Base-by-base conservation (phyloP, 768 basidiomycete species). In the Phylloporus scabripes region DNA sequence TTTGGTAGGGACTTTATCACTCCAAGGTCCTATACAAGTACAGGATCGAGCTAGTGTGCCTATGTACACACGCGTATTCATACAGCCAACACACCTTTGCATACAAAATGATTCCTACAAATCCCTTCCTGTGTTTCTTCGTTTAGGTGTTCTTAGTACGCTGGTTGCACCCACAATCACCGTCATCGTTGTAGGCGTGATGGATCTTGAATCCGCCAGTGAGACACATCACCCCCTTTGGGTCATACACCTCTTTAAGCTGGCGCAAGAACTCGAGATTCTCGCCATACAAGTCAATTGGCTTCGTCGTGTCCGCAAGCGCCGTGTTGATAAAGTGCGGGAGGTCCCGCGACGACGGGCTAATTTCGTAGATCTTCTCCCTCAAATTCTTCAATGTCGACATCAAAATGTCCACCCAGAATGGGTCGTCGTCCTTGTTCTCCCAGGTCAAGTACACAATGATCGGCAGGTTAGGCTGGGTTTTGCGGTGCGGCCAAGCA, bases 151-250 rank as follows among this genome's bases (percentile, higher is more conserved):
- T 26, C 24, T 7, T 26, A 26, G 23, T 15, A 15, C 40, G 14
- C 23, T 24, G 39, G 39, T 24, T 40, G 7, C 23, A 40, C 5
- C 39, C 23, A 40, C 39, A 40, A 7, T 8, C 39, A 40, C 23
- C 39, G 14, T 6, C 3, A 12, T 39, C 21, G 38, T 39, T 23
- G 38, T 10, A 11, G 14, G 23, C 26, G 8, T 40, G 41, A 46
- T 53, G 57, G 26, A 59, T 59, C 34, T 31, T 59, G 26, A 60
- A 59, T 8, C 58, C 58, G 14, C 54, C 46, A 4, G 54, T 32
- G 24, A 48, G 31, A 28, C 46, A 5, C 58, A 60, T 60, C 24
- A 59, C 43, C 0, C 18, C 5, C 0, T 34, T n/a, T 7, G 58
- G 58, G 34, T 60, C 58, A 20, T 47, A 50, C 45, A 18, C 26